Evolutionary conservation across 345 rosid species (phyloP), one percentile per base, ranked within the genome.

Genomic region (Isatis tinctoria): DNA sequence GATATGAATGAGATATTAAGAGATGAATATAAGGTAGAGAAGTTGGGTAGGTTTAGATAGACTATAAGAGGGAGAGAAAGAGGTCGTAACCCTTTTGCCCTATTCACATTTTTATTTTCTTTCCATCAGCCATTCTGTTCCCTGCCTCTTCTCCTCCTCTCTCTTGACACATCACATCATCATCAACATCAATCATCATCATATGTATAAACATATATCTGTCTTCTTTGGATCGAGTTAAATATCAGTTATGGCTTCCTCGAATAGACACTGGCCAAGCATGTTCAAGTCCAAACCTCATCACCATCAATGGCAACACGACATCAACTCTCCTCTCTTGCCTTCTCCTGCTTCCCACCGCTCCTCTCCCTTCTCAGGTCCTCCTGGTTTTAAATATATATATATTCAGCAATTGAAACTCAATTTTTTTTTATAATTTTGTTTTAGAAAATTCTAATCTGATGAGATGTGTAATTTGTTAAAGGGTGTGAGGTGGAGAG

Each of bases 181-280:
- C 58, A 60, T 14, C 43, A 60, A 40, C 56, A 66, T 43, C 74
- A 73, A 67, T 61, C 80, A 74, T 68, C 64, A 44, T 76, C 66
- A 71, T 59, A 72, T 40, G 24, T 48, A 48, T 36, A 40, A 40
- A 51, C 49, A 65, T 13, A 70, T 53, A 70, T 54, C 58, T 65
- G 36, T 71, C 58, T 71, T 51, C 72, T 65, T 59, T 45, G 39
- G 63, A 48, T 57, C 66, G 10, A 70, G 66, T 63, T 62, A 53
- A 60, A 69, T n/a, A n/a, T 62, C 65, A 71, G 70, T 65, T 79
- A 92, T 95, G 99, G 97, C 96, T 83, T 95, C 99, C 41, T 92
- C 99, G 66, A 92, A 95, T 83, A 90, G 94, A 80, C 97, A 95
- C 93, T 95, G 99, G 99, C 98, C 99, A 67, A 95, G 98, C 81